A percentile compares a stretch with the other conserved stretches of the same genome.
These are phyloP conservation scores for Wickerhamomyces kurtzmanii DNA, from an alignment of 805 yeast genomes.

Conservation along the genomic window DNA sequence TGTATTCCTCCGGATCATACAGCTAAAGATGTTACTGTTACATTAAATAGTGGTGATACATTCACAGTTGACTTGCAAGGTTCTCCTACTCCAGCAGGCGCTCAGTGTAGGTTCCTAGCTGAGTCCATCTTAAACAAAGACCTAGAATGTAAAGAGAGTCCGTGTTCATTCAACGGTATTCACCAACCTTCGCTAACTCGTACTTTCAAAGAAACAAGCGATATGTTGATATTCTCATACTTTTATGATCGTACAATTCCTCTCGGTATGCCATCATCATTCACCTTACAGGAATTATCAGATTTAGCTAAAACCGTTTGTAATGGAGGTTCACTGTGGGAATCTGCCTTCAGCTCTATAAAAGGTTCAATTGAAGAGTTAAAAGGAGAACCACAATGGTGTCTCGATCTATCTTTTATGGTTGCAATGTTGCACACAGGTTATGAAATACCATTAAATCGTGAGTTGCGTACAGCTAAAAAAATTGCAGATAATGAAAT, in stretches of 20 bases:
- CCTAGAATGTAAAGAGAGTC: constrained; percentile 56
- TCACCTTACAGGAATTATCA: constrained; percentile 74
- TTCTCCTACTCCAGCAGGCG: constrained; percentile 51
- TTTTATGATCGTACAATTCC: constrained; percentile 94
- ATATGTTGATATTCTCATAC: constrained; percentile 85
- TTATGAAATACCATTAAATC: constrained; percentile 81
- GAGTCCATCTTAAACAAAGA: constrained; percentile 82
- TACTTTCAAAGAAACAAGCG: constrained; percentile 64
- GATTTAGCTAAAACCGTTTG: constrained; percentile 83
- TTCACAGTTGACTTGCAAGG: constrained; percentile 58
- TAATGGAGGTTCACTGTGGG: constrained; percentile 72
- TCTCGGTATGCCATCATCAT: constrained; percentile 87
- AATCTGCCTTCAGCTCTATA: constrained; percentile 51
- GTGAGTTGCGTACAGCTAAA: constrained; percentile 90
- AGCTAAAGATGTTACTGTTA: constrained; percentile 54
- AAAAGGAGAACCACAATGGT: constrained; percentile 83
- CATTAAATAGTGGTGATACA: constrained; percentile 32
- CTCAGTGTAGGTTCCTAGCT: constrained; percentile 82
- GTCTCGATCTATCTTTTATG: constrained; percentile 86
- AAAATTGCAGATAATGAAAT: constrained; percentile 82
- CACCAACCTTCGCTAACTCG: constrained; percentile 88
- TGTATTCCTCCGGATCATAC: constrained; percentile 76
- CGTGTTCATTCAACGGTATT: constrained; percentile 95
- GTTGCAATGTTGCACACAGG: constrained; percentile 90
- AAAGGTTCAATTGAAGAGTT: constrained; percentile 60